Evolutionary conservation across 192 early-diverging fungal genomes (phyloP), one percentile per base, ranked within the genome.

Genomic region (Coemansia sp.): DNA sequence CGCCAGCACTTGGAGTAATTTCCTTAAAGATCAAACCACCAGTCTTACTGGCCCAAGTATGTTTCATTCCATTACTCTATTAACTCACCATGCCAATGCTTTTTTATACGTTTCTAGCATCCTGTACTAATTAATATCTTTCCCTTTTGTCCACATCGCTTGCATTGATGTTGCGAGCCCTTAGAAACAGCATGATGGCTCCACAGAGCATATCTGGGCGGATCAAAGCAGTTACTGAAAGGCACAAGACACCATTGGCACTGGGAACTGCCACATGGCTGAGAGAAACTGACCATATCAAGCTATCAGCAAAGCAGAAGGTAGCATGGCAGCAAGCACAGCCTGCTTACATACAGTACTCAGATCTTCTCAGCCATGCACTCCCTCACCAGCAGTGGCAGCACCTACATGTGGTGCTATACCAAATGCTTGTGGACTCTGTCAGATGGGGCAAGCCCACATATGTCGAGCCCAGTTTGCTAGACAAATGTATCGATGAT

Each of bases 321-420:
- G 38, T 39, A 6, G 72, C 72, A 4, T 73, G 72, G 72, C 66
- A 63, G 38, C 72, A 73, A 15, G 72, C 66, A 9, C n/a, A 51
- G 0, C 61, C 72, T 12, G 58, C 39, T 23, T 69, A 44, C 30
- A 38, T 33, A 34, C 45, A 57, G 23, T 71, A 67, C 16, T 26
- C 68, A 1, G n/a, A 38, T 7, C 20, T 76, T 20, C 60, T 77
- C 8, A 46, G 46, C 8, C 65, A 68, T 21, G 75, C 75, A 0
- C 16, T 77, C 10, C 2, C 4, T 16, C 61, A 38, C 23, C 7
- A 43, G 11, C 71, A 70, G 34, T 26, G 39, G 14, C 30, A 35
- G 6, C 58, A 66, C 18, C 10, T 77, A 10, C 56, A 55, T 15
- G 43, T 72, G 0, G 33, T 77, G 23, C 56, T 77, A 6, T 60